Conservation (phyloP, 495 filamentous ascomycete genomes). For the Bacidia rubella region DNA sequence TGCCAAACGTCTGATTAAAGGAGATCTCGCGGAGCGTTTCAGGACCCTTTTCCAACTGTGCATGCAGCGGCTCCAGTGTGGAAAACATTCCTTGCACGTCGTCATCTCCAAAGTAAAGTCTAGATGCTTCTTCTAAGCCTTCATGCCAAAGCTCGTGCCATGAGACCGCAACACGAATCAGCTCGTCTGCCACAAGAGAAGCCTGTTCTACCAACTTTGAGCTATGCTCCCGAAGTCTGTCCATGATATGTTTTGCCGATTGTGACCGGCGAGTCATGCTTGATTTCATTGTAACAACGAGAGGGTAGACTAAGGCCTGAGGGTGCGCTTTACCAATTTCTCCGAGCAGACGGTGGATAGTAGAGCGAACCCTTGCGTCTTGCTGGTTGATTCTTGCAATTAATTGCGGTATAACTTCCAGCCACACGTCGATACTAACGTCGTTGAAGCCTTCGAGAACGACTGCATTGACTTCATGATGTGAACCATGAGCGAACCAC, state of each 20-base stretch:
- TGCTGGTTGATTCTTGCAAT: conserved; percentile 96
- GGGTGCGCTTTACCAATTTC: conserved; percentile 91
- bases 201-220: conserved; percentile 90
- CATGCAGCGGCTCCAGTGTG: conserved; percentile 78
- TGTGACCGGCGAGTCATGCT: conserved; percentile 63
- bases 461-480: conserved; percentile 70
- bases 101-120: conserved; percentile 83
- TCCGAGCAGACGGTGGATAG: conserved; percentile 78
- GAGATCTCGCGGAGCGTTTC: conserved; percentile 91
- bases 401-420: conserved; percentile 92
- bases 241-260: conserved; percentile 86
- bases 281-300: conserved; percentile 97
- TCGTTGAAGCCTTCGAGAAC: conserved; percentile 80
- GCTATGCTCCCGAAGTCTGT: conserved; percentile 91
- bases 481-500: conserved; percentile 89
- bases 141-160: conserved; percentile 99
- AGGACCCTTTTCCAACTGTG: conserved; percentile 76
- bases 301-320: conserved; percentile 97
- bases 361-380: conserved; percentile 66
- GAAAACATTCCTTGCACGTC: conserved; percentile 96
- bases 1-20: conserved; percentile 93
- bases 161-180: conserved; percentile 89
- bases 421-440: conserved; percentile 94
- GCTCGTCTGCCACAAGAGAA: conserved; percentile 81
- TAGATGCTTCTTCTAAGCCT: conserved; percentile 91